Evolutionary conservation across 495 filamentous ascomycete species (phyloP), one percentile per base, ranked within the genome.

Genomic region (Penicillium cosmopolitanum): DNA sequence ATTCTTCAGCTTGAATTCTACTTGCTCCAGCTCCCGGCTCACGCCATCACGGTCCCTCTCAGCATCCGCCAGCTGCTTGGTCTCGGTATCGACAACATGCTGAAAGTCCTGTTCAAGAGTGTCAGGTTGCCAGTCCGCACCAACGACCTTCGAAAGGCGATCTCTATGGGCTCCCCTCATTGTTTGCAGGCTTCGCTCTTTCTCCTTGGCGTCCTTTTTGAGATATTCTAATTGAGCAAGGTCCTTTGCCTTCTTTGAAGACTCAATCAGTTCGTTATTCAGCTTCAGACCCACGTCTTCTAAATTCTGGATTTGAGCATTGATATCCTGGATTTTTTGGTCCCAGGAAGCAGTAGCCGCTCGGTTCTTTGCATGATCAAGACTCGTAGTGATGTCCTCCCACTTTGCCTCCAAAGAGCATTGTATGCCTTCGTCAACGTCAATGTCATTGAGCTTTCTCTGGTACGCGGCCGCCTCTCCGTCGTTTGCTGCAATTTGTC

Each of bases 371-470:
- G 84, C 80, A 57, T 82, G 79, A 51, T 79, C 75, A 7, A 96
- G 80, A 46, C 74, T 81, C 4, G 80, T 75, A 60, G 87, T 84
- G 5, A 88, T 79, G 28, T 96, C 91, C 53, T 87, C 83, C 38
- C 89, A 78, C 42, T 87, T 87, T 4, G 87, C 83, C 56, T 93
- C 87, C 12, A 96, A 80, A 4, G 88, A 78, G 33, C 88, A 87
- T 66, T 90, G 88, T 25, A 84, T 82, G 12, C 92, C 93, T 75
- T 97, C 93, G 63, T 97, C 94, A 43, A 92, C 80, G 13, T 88
- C 83, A 51, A 98, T 85, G 8, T 73, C 77, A 62, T 87, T 82
- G 9, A 95, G 73, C 13, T 89, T 86, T 35, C 71, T 75, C 62
- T 94, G 89, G 12, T 90, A 80, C 5, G 65, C 66, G 10, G 71